Evolutionary conservation across 495 filamentous ascomycete species (phyloP), one percentile per base, ranked within the genome.

Genomic region (Lasiosphaeria hispida): DNA sequence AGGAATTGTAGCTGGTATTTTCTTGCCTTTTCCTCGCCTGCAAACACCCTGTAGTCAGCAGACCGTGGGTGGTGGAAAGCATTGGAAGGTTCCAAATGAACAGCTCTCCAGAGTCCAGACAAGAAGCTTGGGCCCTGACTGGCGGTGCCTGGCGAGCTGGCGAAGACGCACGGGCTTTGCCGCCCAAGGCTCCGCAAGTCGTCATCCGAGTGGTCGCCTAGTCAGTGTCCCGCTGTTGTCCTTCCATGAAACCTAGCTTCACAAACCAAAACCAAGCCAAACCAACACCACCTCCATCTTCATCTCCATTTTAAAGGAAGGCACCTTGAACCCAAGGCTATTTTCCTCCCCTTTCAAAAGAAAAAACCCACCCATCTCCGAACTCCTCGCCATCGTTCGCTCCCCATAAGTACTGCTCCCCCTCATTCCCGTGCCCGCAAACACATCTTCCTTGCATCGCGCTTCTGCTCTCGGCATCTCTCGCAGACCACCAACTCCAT

Each of bases 141-240:
- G 9, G 8, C 33, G 39, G 58, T 63, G 52, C 48, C 53, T 61
- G 61, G 53, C 45, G n/a, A 52, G 23, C 23, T 30, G 23, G 23
- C 23, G 23, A 54, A 58, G 58, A 59, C 48, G 67, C 65, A 68
- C 69, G 64, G 70, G 59, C 61, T 71, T 67, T 63, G 62, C 67
- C 70, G 70, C 68, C 63, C 57, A 65, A 65, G 55, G 57, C 63
- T 69, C 67, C 62, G 57, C 68, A 69, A 53, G 58, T 70, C 70
- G 70, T 72, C 70, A 72, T 72, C 65, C 63, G 57, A 67, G 62
- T 69, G 59, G 69, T 66, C 68, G 69, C 69, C 69, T 72, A 56
- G 65, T 38, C 48, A 48, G 55, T 50, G 57, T 50, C 19, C 44
- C 50, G 30, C 55, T 55, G 57, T 52, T 64, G 60, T 57, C 64